phyloP scores from a whole-genome alignment of 345 rosid species.

The Moricandia arvensis region DNA sequence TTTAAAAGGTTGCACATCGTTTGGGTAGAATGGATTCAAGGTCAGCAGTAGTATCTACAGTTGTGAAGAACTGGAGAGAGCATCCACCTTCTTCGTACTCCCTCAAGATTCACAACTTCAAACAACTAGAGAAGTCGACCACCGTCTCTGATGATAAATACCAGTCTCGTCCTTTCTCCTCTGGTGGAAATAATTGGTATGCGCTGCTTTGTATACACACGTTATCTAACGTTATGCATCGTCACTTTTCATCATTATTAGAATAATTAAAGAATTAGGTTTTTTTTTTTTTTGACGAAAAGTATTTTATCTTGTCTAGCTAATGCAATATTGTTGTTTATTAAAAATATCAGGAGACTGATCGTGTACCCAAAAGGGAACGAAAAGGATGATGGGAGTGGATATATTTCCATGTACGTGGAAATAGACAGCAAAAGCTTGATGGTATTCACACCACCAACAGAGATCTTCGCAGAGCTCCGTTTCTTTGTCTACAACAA shows the following conservation, averaged over 20 bases:
- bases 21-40: not conserved
- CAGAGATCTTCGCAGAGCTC: not conserved
- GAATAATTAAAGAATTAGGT: no score
- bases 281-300: no score
- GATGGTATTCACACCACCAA: not conserved
- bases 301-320: no score
- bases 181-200: slow-evolving; percentile 20
- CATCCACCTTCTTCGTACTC: slow-evolving; percentile 15
- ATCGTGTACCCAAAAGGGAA: not conserved
- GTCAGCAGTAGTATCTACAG: not conserved
- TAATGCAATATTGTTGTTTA: no score
- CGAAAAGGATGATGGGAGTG: not conserved
- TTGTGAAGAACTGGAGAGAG: not conserved
- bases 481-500: not conserved
- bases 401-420: not conserved
- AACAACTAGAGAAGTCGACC: not conserved
- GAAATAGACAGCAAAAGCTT: not conserved
- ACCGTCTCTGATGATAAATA: not conserved
- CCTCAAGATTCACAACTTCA: not conserved
- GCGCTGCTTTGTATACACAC: not conserved
- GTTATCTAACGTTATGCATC: not conserved
- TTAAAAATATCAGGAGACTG: not conserved
- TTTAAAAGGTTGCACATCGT: not conserved
- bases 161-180: slow-evolving; percentile 9
- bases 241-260: no score